A percentile compares a stretch with the other conserved stretches of the same genome.
Conservation (phyloP, 495 filamentous ascomycete species). For the Trichoderma erinaceum region DNA sequence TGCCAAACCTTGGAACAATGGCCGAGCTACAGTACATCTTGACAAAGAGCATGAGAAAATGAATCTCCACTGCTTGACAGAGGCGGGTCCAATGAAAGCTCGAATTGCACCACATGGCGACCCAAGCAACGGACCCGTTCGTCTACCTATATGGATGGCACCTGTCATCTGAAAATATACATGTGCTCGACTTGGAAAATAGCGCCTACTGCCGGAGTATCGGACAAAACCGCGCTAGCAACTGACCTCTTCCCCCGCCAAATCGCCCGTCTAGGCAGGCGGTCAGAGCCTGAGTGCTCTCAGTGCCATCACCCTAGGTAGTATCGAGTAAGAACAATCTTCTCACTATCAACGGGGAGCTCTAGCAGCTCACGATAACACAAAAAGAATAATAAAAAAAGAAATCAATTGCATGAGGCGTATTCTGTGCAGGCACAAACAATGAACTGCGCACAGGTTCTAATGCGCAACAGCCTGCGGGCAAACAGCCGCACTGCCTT, state of each 20-base stretch:
- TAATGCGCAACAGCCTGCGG: neutral
- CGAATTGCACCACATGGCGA: too few relatives aligned
- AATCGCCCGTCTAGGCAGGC: neutral
- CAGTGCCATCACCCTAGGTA: neutral
- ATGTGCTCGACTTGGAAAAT: too few relatives aligned
- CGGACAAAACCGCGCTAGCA: too few relatives aligned
- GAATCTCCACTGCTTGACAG: too few relatives aligned
- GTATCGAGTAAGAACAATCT: neutral
- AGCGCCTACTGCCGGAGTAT: too few relatives aligned
- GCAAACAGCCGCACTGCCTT: neutral
- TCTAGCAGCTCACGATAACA: neutral
- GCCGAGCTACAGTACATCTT: too few relatives aligned
- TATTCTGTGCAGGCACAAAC: neutral
- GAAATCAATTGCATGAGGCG: neutral
- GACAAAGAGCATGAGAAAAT: too few relatives aligned
- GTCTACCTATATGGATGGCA: too few relatives aligned
- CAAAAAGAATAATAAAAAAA: neutral
- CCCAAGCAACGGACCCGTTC: too few relatives aligned
- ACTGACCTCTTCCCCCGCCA: neutral
- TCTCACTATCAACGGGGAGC: neutral
- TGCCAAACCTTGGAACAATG: too few relatives aligned
- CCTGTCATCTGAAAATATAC: too few relatives aligned
- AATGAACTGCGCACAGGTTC: constrained; percentile 12
- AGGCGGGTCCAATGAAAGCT: too few relatives aligned
- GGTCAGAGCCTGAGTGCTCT: neutral